Base-by-base conservation (phyloP, 805 yeast species). In the Yarrowia deformans region DNA sequence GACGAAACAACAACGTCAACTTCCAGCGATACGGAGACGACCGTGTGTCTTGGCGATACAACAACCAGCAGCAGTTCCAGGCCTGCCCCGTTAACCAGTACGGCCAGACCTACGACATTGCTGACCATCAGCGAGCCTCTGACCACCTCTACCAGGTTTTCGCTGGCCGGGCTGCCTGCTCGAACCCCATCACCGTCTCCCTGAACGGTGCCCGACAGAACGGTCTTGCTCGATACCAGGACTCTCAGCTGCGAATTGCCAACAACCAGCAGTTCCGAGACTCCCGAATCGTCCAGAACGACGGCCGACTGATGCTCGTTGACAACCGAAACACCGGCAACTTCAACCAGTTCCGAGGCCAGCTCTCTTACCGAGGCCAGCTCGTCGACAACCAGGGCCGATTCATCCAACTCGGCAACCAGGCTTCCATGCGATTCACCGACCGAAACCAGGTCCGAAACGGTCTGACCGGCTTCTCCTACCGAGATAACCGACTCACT, bases 401-500 rank as follows among this genome's bases (percentile, higher is more conserved):
- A 40, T 56, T 56, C 39, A 12, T 56, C 63, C 63, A 56, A 48
- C 63, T 56, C 48, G 63, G 63, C 16, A 56, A 56, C 63, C 63
- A 56, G 63, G 63, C 63, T 29, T 56, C 63, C 48, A 56, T 56
- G 63, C 63, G 48, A 29, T 40, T 56, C 63, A 56, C 63, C 29
- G 63, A 40, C 63, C 63, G 48, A 56, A 56, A 56, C 63, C 63
- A 56, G 63, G 63, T 56, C 63, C 63, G 63, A 56, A 40, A 56
- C 37, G 63, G 63, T 42, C 63, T 56, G 18, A 56, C 48, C 23
- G 63, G 63, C 48, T 56, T 56, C 48, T 40, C 46, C 9, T 56
- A 56, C 48, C 63, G 63, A 56, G 6, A 56, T 39, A 56, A 56
- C 63, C 63, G 37, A 12, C 48, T 56, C 16, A 40, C 48, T 12